Base-by-base conservation (phyloP, 2,329 filamentous ascomycete genomes). In the Penicillium sp. region DNA sequence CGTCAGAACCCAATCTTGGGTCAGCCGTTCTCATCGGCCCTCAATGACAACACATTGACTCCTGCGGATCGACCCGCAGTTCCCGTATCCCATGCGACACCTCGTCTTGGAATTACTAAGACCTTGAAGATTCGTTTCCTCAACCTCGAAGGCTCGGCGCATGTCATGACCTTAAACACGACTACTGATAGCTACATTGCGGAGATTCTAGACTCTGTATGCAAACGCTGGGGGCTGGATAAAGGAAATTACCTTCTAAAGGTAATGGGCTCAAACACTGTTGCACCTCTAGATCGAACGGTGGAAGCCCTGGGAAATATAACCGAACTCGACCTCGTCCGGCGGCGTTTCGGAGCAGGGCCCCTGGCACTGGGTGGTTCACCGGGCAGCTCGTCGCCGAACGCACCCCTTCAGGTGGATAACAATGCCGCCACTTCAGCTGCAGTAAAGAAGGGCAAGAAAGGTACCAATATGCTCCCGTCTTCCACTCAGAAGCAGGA, bases 111-210 rank as follows among this genome's bases (percentile, higher is more conserved):
- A 19, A 78, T 80, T 1, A 80, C 81, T 0, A 86, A 84, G 68
- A 85, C 81, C 0, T 70, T 88, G 44, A 83, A 80, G 21, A 80
- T 88, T 49, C 82, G 85, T 50, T 87, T 84, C 69, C 82, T 84
- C 19, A 84, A 87, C 64, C 75, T 84, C 4, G 82, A 87, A 55
- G 83, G 83, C 62, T 81, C 83, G 29, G 75, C 74, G 7, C 82
- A 80, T 61, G 78, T 78, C 23, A 81, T 81, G 55, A 81, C 80
- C 3, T 74, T 86, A 51, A 81, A 82, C 52, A 85, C 84, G 29
- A 85, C 85, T 3, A 85, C 84, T 1, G 86, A 88, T 64, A 87
- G 84, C 46, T 88, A 88, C 67, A 85, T 88, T 57, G 86, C 85
- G n/a, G 86, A 88, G 68, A 80, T 88, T 49, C 81, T 88, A 59